Conservation (phyloP, 805 yeast genomes). For the Clavispora vitiphila region DNA sequence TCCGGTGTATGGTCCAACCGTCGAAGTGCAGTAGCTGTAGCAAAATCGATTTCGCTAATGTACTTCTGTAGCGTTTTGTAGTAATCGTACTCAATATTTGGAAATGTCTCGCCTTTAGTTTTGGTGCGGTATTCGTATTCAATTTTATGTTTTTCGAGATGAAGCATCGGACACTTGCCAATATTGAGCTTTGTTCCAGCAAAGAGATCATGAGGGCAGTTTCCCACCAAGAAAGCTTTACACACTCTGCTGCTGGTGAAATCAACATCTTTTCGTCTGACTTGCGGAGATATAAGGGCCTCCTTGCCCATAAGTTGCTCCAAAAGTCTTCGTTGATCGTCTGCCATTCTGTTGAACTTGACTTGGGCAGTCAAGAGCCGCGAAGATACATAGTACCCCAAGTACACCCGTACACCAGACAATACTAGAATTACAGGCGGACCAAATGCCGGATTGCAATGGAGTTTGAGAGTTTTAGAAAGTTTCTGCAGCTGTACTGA, state of each 20-base stretch:
- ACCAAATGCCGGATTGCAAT: too few species aligned
- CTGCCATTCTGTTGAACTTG: constrained; percentile 43
- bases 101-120: constrained; percentile 40
- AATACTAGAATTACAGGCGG: too few species aligned
- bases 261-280: constrained; percentile 34
- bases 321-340: constrained; percentile 68
- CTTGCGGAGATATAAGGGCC: constrained; percentile 31
- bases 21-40: constrained; percentile 57
- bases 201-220: constrained; percentile 82
- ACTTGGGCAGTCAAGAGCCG: too few species aligned
- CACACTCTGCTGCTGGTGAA: constrained; percentile 54
- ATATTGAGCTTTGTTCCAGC: constrained; percentile 76
- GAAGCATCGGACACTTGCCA: constrained; percentile 75
- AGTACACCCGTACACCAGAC: too few species aligned
- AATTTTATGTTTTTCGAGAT: constrained; percentile 66
- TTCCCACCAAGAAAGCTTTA: constrained; percentile 75
- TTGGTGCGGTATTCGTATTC: constrained; percentile 55
- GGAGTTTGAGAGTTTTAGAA: too few species aligned
- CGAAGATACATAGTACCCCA: too few species aligned
- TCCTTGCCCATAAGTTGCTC: constrained; percentile 81
- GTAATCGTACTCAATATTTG: constrained; percentile 48
- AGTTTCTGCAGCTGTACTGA: too few species aligned
- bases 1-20: constrained; percentile 70
- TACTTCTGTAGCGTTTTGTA: constrained; percentile 47
- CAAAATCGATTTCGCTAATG: constrained; percentile 61